A percentile compares a stretch with the other conserved stretches of the same genome.
Conservation (phyloP, 768 basidiomycete genomes). For the Russula virescens region DNA sequence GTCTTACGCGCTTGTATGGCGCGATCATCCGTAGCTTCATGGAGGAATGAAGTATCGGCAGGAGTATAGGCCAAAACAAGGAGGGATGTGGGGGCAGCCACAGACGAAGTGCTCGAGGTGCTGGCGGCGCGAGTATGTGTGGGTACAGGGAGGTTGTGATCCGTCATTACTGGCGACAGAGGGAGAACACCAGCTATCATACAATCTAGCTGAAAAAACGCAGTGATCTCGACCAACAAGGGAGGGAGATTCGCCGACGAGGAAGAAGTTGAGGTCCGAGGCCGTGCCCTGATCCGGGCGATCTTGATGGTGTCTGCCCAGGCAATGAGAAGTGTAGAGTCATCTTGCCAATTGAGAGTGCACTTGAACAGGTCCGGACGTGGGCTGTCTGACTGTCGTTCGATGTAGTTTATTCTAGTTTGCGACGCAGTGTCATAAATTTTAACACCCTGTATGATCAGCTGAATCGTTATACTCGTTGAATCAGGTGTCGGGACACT, state of each 20-base stretch:
- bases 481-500: constrained; percentile 27
- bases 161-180: constrained; percentile 43
- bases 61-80: constrained; percentile 85
- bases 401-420: constrained; percentile 78
- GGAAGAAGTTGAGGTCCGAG: constrained; percentile 40
- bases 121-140: constrained; percentile 20
- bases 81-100: constrained; percentile 55
- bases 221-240: constrained; percentile 79
- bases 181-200: constrained; percentile 91
- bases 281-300: constrained; percentile 66
- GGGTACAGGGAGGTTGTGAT: constrained; percentile 16
- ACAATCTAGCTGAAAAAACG: constrained; percentile 88
- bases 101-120: constrained; percentile 26
- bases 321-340: constrained; percentile 80
- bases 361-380: constrained; percentile 95
- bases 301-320: constrained; percentile 96
- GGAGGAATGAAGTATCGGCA: constrained; percentile 61
- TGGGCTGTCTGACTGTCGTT: constrained; percentile 75
- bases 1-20: constrained; percentile 72
- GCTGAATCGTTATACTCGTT: not conserved
- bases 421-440: constrained; percentile 82
- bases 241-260: constrained; percentile 47
- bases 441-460: constrained; percentile 68
- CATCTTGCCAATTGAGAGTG: constrained; percentile 87
- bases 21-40: constrained; percentile 68